Evolutionary conservation across 2,329 filamentous ascomycete genomes (phyloP), one percentile per base, ranked within the genome.

Genomic region (Arthrobotrys sinensis): DNA sequence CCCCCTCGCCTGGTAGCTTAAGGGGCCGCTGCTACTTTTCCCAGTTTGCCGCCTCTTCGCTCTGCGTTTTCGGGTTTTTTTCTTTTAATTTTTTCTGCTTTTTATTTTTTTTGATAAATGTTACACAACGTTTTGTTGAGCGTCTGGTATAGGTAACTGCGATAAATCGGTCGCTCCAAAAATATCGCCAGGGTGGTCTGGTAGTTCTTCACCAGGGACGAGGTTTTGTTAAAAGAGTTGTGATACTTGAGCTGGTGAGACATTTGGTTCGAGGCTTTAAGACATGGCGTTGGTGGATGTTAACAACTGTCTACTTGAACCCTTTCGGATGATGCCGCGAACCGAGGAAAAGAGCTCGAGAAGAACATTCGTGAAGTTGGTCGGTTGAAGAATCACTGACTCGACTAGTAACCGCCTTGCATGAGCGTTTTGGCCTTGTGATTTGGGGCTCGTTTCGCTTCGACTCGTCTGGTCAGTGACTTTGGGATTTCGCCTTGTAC

Each of bases 91-190:
- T 57, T 45, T n/a, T 21, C 16, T 16, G 3, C 7, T 34, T 64
- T 64, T 55, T 36, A 19, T 21, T 16, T 12, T 12, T 8, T 36
- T 57, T 43, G 32, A 38, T 38, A 71, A 53, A 24, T 65, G 73
- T 77, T 77, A 77, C 73, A 77, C 73, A 77, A 53, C 55, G 38
- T 66, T 71, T 70, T 60, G 55, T 60, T 62, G 48, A 70, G 53
- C 16, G 43, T 36, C 36, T 16, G 46, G 32, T 55, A 60, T 60
- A 32, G 55, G 55, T 60, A 24, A 60, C 55, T 40, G 36, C 19
- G 36, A 60, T 60, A 60, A 43, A 43, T 60, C 55, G 55, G 55
- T 43, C 36, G 36, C 36, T 60, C 34, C 19, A 60, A 43, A 16
- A 60, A 60, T 57, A 38, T 57, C 52, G 52, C 32, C 28, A 57